Base-by-base conservation (phyloP, 2,329 filamentous ascomycete species). In the Ceratocystis papillata region DNA sequence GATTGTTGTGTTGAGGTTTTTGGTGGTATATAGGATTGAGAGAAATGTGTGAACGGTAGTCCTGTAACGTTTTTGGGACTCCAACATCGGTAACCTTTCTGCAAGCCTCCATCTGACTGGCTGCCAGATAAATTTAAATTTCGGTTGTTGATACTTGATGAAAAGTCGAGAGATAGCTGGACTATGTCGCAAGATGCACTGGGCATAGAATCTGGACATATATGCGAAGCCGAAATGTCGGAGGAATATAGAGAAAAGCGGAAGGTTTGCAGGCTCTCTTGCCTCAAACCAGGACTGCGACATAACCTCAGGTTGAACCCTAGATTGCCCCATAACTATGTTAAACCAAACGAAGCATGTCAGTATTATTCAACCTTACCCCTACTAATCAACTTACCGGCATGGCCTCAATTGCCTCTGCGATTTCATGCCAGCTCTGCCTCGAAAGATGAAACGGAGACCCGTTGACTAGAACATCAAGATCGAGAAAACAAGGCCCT, bases 211-310 rank as follows among this genome's bases (percentile, higher is more conserved):
- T 5, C 5, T 37, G 66, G 66, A 44, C 63, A 65, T 28, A 65
- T 20, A n/a, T 67, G 66, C n/a, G 66, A 67, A 12, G 66, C 66
- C 4, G 66, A 41, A 46, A 67, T 65, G 57, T 67, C 63, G 5
- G 66, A 67, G 17, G 63, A 65, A 55, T 63, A 65, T 20, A 67
- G 37, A 20, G 66, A 67, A 57, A 67, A 67, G 15, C 66, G 63
- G 60, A 67, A 50, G 41, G 28, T 20, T 20, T 55, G 55, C 7
- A 22, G 25, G 60, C 37, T 41, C 33, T 63, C 30, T 45, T 12
- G 20, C 12, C 17, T 22, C 55, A 22, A 8, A 53, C 30, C 46
- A 60, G 62, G 41, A 55, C 61, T 45, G 3, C 45, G 66, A 50
- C 66, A 65, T 44, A 62, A 33, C 41, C 62, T 67, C 65, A 67